Base-by-base conservation (phyloP, 176 grass and related monocot species). In the Triticum monococcum region DNA sequence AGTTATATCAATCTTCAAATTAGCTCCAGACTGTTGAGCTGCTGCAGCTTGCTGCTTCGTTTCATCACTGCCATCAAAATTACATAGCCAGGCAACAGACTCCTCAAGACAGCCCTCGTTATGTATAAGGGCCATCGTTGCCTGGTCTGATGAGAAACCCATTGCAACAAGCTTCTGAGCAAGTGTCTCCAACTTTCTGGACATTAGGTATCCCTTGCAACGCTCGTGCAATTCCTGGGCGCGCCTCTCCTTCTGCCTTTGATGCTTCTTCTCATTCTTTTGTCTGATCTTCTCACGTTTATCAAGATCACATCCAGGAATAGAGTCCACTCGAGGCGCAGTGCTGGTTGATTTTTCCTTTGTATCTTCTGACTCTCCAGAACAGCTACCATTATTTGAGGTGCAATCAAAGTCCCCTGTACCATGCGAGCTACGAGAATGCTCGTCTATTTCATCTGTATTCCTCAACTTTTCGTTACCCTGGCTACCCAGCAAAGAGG, bases 261-360 rank as follows among this genome's bases (percentile, higher is more conserved):
- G 97, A 89, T 98, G 97, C 38, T 98, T 98, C 74, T 89, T 98
- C 85, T 98, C 97, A 88, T 98, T 98, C 83, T 98, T 98, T 64
- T 94, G 97, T 50, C 97, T 90, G 75, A 98, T 98, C 88, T 98
- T 98, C 72, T 98, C 93, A 41, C 97, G 93, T 86, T 98, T 98
- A 85, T 96, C 97, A 68, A 76, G 75, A 70, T 98, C 97, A 90
- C 89, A 95, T 35, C 91, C 95, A 70, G 93, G 84, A 81, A 96
- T 50, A n/a, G 90, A 90, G 5, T 98, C 93, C 64, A 64, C 85
- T 36, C 88, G 86, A 89, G 84, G 63, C 0, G 50, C 81, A 60
- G 68, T 87, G 40, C 84, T 89, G 41, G 83, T 87, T 63, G 83
- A 63, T 75, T 98, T 95, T 83, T 95, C 87, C 84, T 93, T 91